Evolutionary conservation across 352 stramenopile species (phyloP).

Genomic region (Phytophthora macrochlamydospora): DNA sequence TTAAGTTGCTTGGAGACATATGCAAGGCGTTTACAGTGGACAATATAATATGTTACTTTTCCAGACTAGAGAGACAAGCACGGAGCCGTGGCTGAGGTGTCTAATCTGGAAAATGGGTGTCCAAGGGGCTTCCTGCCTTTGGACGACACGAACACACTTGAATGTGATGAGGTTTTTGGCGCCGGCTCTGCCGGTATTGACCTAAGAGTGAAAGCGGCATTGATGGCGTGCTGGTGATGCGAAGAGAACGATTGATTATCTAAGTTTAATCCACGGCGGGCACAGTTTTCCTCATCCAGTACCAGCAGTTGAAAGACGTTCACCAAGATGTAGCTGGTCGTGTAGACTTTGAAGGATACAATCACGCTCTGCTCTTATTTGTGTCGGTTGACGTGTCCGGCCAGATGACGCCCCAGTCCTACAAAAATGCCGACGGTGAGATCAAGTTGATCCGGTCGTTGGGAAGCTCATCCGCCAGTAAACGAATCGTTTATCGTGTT

Average conservation of each 20-base stretch:
- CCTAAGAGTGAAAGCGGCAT: conserved; percentile 29
- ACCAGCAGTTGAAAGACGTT: conserved; percentile 26
- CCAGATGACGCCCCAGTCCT: too few relatives aligned
- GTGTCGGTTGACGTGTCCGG: too few relatives aligned
- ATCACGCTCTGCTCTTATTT: neutral
- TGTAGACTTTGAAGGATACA: neutral
- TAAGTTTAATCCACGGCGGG: conserved; percentile 29
- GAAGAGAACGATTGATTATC: conserved; percentile 22
- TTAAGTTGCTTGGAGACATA: too few relatives aligned
- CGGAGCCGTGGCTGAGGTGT: neutral
- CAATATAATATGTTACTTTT: too few relatives aligned
- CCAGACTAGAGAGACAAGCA: too few relatives aligned
- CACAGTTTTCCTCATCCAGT: conserved; percentile 28
- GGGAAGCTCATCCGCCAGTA: too few relatives aligned
- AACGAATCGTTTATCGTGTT: neutral
- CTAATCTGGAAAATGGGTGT: neutral
- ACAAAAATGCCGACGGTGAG: too few relatives aligned
- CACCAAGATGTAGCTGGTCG: conserved; percentile 10
- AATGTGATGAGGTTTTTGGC: conserved; percentile 24
- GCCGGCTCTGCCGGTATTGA: conserved; percentile 32
- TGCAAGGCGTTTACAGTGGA: too few relatives aligned
- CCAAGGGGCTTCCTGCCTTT: too few relatives aligned
- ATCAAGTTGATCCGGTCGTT: too few relatives aligned
- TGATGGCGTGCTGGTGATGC: conserved; percentile 33
- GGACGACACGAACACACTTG: conserved; percentile 26